A percentile compares a stretch with the other conserved stretches of the same genome.
These are phyloP conservation scores for Polygonum maritimum DNA, from an alignment of 148 eudicot species.

Conservation along the genomic window DNA sequence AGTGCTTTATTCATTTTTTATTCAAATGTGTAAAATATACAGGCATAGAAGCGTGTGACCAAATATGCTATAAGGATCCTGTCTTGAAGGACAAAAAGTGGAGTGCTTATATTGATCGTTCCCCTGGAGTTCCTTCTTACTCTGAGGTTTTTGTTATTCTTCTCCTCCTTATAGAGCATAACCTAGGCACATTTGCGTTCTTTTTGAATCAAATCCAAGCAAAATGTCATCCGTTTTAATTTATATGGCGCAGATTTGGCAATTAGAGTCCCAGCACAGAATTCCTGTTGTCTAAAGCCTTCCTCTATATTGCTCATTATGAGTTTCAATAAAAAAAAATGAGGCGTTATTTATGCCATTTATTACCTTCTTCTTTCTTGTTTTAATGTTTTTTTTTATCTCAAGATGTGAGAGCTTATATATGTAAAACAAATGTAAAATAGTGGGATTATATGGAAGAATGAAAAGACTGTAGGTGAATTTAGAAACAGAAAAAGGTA, in stretches of 20 bases:
- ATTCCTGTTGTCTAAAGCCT: background rate
- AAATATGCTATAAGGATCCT: constrained; percentile 95
- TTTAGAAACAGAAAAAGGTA: too few relatives aligned
- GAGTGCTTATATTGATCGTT: constrained; percentile 98
- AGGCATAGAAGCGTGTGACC: constrained; percentile 76
- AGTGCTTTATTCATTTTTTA: background rate
- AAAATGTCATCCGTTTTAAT: background rate
- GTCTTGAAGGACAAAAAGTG: constrained; percentile 87
- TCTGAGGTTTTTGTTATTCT: constrained; percentile 49
- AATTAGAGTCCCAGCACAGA: background rate
- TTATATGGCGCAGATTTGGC: background rate
- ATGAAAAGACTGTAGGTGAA: too few relatives aligned
- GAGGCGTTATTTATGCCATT: background rate
- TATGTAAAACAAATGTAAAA: background rate
- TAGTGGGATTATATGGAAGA: too few relatives aligned
- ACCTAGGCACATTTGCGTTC: background rate
- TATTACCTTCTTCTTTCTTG: background rate
- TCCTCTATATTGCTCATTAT: background rate
- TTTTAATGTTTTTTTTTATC: background rate
- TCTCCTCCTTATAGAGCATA: constrained; percentile 1
- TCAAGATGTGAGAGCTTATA: background rate
- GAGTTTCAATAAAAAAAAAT: background rate
- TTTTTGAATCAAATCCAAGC: background rate
- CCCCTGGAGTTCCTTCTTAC: constrained; percentile 82
- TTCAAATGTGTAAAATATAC: background rate